These are phyloP conservation scores for Xylaria venustula DNA, from an alignment of 495 filamentous ascomycete genomes.

Conservation along the genomic window DNA sequence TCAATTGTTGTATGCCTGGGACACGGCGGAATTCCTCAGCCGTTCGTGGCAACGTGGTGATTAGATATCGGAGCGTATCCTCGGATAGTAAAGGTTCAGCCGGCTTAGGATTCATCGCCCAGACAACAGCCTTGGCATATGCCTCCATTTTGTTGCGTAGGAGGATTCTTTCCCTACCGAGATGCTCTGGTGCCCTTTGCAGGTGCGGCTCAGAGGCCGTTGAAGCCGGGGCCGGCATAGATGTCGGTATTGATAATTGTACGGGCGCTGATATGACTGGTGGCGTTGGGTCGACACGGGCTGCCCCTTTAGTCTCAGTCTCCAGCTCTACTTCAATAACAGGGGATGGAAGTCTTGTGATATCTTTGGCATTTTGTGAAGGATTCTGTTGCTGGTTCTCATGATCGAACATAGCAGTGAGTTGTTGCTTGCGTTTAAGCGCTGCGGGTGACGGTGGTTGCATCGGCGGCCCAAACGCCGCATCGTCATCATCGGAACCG, in stretches of 20 bases:
- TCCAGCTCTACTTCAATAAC: background rate
- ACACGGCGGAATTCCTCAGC: background rate
- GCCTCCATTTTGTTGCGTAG: constrained; percentile 1
- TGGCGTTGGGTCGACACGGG: background rate
- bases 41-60: background rate
- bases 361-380: background rate
- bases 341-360: background rate
- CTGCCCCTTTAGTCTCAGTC: too few relatives aligned
- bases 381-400: background rate
- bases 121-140: background rate
- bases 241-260: background rate
- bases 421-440: background rate
- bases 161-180: background rate
- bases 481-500: background rate
- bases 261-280: background rate
- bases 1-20: background rate
- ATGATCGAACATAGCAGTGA: background rate
- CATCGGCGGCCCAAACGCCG: background rate
- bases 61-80: too few relatives aligned
- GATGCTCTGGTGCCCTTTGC: too few relatives aligned
- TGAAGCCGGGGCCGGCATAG: too few relatives aligned
- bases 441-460: background rate
- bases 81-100: too few relatives aligned
- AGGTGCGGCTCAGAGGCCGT: background rate
- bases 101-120: background rate